Conservation (phyloP, 441 rosid genomes). For the Breynia disticha region DNA sequence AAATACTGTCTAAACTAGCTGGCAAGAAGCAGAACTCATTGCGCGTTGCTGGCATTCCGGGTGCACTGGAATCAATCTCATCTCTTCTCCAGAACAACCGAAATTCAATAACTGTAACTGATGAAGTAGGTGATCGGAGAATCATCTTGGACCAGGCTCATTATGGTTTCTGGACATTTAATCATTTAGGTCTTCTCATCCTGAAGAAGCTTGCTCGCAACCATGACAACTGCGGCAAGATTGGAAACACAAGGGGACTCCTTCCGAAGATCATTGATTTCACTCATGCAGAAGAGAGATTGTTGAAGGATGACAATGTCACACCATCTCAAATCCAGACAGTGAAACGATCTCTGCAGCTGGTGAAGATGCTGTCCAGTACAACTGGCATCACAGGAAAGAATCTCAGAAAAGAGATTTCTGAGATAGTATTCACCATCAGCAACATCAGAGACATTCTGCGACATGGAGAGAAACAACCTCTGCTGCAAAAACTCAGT, state of each 20-base stretch:
- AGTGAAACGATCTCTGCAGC: conserved; percentile 64
- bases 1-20: conserved; percentile 61
- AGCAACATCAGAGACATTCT: conserved; percentile 71
- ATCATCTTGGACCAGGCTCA: conserved; percentile 32
- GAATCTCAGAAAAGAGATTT: conserved; percentile 62
- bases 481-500: conserved; percentile 58
- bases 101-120: conserved; percentile 42
- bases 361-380: conserved; percentile 77
- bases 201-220: conserved; percentile 76
- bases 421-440: conserved; percentile 78
- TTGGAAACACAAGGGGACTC: conserved; percentile 86
- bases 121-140: conserved; percentile 68
- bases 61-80: conserved; percentile 90
- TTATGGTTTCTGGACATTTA: conserved; percentile 68
- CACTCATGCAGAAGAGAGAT: conserved; percentile 43
- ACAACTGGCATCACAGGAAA: conserved; percentile 68
- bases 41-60: conserved; percentile 78
- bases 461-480: conserved; percentile 50
- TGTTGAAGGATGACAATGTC: conserved; percentile 40
- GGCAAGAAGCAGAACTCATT: conserved; percentile 79
- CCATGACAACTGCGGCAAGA: conserved; percentile 89
- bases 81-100: conserved; percentile 65
- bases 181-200: conserved; percentile 68
- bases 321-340: conserved; percentile 53
- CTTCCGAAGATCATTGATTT: conserved; percentile 78